A percentile compares a stretch with the other conserved stretches of the same genome.
Conservation (phyloP, 768 basidiomycete genomes). For the Naganishia friedmannii region DNA sequence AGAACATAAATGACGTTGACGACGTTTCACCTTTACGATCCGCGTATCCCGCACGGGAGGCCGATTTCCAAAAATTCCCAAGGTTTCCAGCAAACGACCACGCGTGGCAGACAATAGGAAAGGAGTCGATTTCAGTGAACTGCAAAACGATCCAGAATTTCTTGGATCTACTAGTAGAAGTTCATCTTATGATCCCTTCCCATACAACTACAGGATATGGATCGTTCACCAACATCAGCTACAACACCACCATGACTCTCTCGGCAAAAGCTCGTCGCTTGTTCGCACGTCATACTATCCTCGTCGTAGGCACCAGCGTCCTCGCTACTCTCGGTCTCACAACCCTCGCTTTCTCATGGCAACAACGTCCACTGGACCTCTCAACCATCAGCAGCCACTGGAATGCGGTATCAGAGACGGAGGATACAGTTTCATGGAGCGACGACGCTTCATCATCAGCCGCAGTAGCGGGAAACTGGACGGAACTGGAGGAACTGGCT, state of each 20-base stretch:
- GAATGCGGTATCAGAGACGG: neutral
- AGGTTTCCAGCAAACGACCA: neutral
- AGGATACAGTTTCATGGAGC: neutral
- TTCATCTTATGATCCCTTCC: neutral
- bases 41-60: too few relatives aligned
- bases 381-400: neutral
- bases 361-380: neutral
- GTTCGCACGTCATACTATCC: neutral
- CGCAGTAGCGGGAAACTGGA: neutral
- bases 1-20: too few relatives aligned
- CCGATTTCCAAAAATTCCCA: too few relatives aligned
- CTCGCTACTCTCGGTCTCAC: neutral
- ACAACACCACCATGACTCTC: neutral
- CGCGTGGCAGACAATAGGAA: neutral
- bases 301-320: neutral
- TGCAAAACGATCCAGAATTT: neutral
- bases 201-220: neutral
- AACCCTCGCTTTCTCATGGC: neutral
- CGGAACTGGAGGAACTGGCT: neutral
- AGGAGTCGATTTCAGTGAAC: neutral
- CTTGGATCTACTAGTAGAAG: neutral
- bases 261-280: neutral
- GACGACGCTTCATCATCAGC: neutral
- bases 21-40: too few relatives aligned
- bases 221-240: neutral